These are phyloP conservation scores for Salix udensis DNA, from an alignment of 345 rosid genomes.

Conservation along the genomic window DNA sequence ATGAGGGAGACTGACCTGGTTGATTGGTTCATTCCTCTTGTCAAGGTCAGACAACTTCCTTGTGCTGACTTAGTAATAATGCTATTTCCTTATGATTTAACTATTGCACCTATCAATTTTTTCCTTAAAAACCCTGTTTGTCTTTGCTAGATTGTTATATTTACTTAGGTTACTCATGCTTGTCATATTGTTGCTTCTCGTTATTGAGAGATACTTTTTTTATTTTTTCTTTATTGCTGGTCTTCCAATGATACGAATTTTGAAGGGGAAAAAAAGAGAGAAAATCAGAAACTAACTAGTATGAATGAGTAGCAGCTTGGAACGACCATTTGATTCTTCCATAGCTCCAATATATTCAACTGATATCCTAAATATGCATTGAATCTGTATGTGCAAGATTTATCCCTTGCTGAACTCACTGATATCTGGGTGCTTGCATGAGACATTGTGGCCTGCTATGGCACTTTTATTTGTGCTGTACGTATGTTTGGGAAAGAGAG, in stretches of 20 bases:
- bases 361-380: not conserved
- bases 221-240: not conserved
- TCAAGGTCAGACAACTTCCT: constrained; percentile 54
- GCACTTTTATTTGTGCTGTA: not conserved
- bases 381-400: not conserved
- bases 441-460: not conserved
- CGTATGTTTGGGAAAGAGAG: not conserved
- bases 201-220: not conserved
- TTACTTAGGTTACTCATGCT: not conserved
- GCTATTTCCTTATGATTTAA: not conserved
- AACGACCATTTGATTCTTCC: not conserved
- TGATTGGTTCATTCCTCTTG: constrained; percentile 74
- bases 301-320: not conserved
- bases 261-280: too few species aligned
- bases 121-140: not conserved
- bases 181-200: not conserved
- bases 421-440: not conserved
- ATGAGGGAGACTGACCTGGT: constrained; percentile 87
- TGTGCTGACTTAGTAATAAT: not conserved
- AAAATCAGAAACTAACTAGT: not conserved
- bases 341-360: not conserved
- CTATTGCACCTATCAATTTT: not conserved
- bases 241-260: not conserved
- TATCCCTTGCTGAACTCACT: not conserved
- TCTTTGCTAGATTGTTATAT: not conserved